A percentile compares a stretch with the other conserved stretches of the same genome.
phyloP scores from a whole-genome alignment of 2,329 filamentous ascomycete species.

The Fonsecaea pedrosoi region DNA sequence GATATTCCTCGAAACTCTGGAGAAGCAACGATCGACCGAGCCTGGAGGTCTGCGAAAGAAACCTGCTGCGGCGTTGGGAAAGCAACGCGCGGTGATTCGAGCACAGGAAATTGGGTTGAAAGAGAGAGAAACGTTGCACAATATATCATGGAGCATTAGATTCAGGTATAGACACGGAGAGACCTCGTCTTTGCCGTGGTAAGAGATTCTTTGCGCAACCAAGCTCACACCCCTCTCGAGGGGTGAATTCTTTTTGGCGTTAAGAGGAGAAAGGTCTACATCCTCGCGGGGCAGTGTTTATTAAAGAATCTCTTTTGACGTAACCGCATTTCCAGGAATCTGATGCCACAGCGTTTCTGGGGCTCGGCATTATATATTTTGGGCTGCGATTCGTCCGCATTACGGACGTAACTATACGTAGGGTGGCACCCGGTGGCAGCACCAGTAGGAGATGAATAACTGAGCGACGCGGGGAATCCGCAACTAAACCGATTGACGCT shows the following conservation, averaged over 20 bases:
- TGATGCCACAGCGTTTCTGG: not conserved
- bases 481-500: not conserved
- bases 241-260: not conserved
- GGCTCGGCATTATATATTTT: not conserved
- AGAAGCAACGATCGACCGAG: not conserved
- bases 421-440: not conserved
- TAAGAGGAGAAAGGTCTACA: not conserved
- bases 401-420: not conserved
- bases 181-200: not conserved
- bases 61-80: slow-evolving; percentile 5
- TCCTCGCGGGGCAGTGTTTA: not conserved
- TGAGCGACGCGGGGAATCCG: not conserved
- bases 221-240: not conserved
- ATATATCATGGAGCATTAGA: slow-evolving; percentile 4
- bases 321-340: not conserved
- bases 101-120: not conserved
- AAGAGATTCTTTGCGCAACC: not conserved
- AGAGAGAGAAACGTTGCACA: slow-evolving; percentile 1
- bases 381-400: not conserved
- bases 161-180: slow-evolving; percentile 1
- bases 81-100: not conserved
- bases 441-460: not conserved
- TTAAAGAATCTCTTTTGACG: not conserved
- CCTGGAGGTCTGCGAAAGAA: not conserved
- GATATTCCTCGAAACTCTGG: not conserved